Conservation (phyloP, 495 filamentous ascomycete species). For the Penicillium taxi region DNA sequence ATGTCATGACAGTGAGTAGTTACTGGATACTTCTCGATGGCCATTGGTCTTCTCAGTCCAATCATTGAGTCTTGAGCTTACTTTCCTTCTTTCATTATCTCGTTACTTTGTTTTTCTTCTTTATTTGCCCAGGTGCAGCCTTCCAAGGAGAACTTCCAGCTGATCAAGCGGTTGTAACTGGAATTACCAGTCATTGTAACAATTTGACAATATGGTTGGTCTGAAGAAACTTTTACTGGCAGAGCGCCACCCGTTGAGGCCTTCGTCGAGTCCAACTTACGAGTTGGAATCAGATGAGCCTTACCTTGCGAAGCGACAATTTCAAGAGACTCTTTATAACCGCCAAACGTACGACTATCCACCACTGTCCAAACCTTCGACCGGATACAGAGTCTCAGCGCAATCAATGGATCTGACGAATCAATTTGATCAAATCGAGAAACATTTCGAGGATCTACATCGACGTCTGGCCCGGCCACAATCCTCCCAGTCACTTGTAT, state of each 20-base stretch:
- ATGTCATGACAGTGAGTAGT: constrained; percentile 14
- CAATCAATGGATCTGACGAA: constrained; percentile 20
- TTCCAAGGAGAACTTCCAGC: constrained; percentile 3
- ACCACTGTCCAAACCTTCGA: constrained; percentile 13
- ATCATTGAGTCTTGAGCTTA: constrained; percentile 7
- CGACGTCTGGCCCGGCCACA: constrained; percentile 24
- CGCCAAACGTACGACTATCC: constrained; percentile 6
- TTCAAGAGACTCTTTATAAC: constrained; percentile 7
- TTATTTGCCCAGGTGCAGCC: not conserved
- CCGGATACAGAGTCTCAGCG: constrained; percentile 9
- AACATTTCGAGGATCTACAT: constrained; percentile 36
- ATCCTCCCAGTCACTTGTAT: constrained; percentile 21
- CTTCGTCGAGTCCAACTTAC: constrained; percentile 7
- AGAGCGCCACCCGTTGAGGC: constrained; percentile 18
- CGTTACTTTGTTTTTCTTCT: constrained; percentile 5
- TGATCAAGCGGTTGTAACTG: too few relatives aligned
- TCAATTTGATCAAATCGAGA: constrained; percentile 34
- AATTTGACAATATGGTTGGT: constrained; percentile 32
- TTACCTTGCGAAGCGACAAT: constrained; percentile 7
- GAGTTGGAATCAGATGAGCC: constrained; percentile 6
- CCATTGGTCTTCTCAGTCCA: constrained; percentile 14
- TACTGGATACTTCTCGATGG: constrained; percentile 11
- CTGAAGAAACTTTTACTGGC: constrained; percentile 32
- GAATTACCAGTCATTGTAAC: too few relatives aligned
- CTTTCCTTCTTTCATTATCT: constrained; percentile 1